Conservation (phyloP, 2,329 filamentous ascomycete genomes). For the Claviceps pazoutovae region DNA sequence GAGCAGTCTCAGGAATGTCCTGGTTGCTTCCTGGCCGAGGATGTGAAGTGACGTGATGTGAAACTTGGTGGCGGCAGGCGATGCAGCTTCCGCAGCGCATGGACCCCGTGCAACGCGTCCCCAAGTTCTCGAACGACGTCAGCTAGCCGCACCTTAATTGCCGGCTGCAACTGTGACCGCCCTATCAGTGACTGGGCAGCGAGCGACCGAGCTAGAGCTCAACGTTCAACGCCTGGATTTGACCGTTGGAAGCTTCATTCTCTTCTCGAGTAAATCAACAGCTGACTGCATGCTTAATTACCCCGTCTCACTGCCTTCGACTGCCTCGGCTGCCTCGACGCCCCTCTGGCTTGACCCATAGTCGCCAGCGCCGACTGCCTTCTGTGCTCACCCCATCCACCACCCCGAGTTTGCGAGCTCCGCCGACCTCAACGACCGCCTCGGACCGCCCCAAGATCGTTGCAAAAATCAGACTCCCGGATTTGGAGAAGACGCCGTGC, state of each 20-base stretch:
- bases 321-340: background rate
- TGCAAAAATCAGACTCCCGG: background rate
- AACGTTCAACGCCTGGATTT: no score
- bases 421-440: background rate
- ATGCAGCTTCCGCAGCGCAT: no score
- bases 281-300: background rate
- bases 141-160: no score
- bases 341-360: background rate
- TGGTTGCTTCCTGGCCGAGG: no score
- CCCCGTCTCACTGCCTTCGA: background rate
- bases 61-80: no score
- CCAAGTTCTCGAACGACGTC: no score
- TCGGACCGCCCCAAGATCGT: background rate
- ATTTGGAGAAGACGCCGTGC: slow-evolving; percentile 11
- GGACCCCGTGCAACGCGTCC: no score
- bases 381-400: background rate
- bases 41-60: no score
- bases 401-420: background rate
- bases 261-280: background rate
- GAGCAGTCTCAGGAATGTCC: no score
- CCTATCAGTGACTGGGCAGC: no score
- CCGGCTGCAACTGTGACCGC: no score
- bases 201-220: no score
- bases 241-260: background rate
- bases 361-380: background rate